phyloP scores from a whole-genome alignment of 169 alveolate species.

The Plasmodium blacklocki region DNA sequence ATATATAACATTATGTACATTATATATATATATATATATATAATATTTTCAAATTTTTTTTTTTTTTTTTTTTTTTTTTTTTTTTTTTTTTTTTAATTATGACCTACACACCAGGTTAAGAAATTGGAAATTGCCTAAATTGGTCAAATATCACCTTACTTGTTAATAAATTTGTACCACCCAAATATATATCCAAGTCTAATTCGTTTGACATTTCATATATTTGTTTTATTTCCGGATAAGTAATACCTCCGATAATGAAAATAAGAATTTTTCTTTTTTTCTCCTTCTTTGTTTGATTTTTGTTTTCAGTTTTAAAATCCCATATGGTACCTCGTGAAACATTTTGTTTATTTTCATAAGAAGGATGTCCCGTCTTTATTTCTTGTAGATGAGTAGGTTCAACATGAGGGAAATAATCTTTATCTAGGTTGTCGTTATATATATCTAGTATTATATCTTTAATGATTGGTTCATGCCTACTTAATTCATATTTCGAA shows the following conservation, averaged over 20 bases:
- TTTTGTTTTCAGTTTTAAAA: constrained; percentile 24
- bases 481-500: constrained; percentile 47
- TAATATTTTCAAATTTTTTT: no score
- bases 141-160: constrained; percentile 28
- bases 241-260: constrained; percentile 87
- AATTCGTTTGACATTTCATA: constrained; percentile 80
- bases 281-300: constrained; percentile 16
- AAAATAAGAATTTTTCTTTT: constrained; percentile 80
- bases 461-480: constrained; percentile 69
- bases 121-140: constrained; percentile 1
- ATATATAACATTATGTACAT: no score
- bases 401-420: constrained; percentile 49
- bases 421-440: constrained; percentile 27
- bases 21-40: no score
- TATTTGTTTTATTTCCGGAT: constrained; percentile 84
- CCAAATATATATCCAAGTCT: constrained; percentile 85
- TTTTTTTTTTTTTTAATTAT: no score
- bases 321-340: constrained; percentile 52
- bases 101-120: neutral
- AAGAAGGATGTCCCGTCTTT: neutral
- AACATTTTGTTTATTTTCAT: constrained; percentile 35
- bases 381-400: neutral
- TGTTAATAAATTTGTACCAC: constrained; percentile 82
- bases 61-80: no score
- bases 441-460: constrained; percentile 55